phyloP scores from a whole-genome alignment of 1,139 yeast genomes.

The Suhomyces yuchorum region DNA sequence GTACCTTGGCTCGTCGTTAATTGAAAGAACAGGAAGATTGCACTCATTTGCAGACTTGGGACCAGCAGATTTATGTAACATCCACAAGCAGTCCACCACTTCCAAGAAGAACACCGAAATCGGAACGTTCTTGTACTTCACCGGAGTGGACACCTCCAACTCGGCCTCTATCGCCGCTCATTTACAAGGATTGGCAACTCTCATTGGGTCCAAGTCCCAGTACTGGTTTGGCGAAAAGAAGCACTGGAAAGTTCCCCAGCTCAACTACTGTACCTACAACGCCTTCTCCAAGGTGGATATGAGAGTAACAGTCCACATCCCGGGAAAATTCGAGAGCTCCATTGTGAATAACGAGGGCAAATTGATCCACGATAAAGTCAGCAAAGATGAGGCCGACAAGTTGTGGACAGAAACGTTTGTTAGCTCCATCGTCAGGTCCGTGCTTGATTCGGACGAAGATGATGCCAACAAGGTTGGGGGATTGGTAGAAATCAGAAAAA shows the following conservation, averaged over 20 bases:
- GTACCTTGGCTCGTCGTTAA: constrained; percentile 50
- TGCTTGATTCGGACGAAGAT: constrained; percentile 70
- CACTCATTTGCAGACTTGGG: constrained; percentile 62
- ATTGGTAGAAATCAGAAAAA: constrained; percentile 49
- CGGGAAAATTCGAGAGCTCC: constrained; percentile 55
- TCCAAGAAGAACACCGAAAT: constrained; percentile 44
- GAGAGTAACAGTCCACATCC: constrained; percentile 33
- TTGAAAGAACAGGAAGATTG: constrained; percentile 55
- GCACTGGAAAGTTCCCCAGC: constrained; percentile 75
- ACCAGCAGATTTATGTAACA: constrained; percentile 87
- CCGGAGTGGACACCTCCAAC: constrained; percentile 60
- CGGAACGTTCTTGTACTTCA: constrained; percentile 57
- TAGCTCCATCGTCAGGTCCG: constrained; percentile 63
- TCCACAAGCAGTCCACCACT: constrained; percentile 49
- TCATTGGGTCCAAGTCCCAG: constrained; percentile 58
- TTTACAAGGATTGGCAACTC: constrained; percentile 72
- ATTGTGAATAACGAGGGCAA: constrained; percentile 54
- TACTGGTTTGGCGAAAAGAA: constrained; percentile 67
- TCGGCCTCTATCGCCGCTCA: constrained; percentile 70
- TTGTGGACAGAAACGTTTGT: constrained; percentile 73
- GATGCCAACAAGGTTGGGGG: constrained; percentile 55
- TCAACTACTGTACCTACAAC: constrained; percentile 49
- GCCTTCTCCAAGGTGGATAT: constrained; percentile 47
- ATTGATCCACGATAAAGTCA: constrained; percentile 39
- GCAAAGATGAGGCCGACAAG: constrained; percentile 38